Conservation (phyloP, 1,284 basidiomycete species). For the Mycena citricolor region DNA sequence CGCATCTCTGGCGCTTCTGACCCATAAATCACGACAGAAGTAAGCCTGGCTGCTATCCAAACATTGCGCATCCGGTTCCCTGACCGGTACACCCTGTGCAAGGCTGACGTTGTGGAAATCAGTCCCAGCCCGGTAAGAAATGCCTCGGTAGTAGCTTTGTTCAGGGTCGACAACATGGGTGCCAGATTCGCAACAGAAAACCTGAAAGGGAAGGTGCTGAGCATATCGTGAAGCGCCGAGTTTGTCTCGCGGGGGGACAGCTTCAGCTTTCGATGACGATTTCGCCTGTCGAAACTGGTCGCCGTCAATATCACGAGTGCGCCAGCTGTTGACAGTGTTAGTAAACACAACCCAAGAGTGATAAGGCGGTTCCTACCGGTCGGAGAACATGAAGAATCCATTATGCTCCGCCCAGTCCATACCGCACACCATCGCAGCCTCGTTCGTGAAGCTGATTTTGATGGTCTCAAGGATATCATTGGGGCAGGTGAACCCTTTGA, state of each 20-base stretch:
- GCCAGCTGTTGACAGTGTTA: slow-evolving; percentile 60
- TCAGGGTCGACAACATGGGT: slow-evolving; percentile 92
- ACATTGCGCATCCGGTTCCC: slow-evolving; percentile 79
- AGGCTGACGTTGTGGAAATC: slow-evolving; percentile 77
- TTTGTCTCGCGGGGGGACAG: slow-evolving; percentile 85
- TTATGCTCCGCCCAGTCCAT: slow-evolving; percentile 99
- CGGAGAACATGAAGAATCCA: slow-evolving; percentile 95
- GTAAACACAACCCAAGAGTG: neutral
- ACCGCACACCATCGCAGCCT: slow-evolving; percentile 94
- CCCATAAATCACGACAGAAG: slow-evolving; percentile 95
- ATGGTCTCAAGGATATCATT: slow-evolving; percentile 94
- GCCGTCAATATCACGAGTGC: slow-evolving; percentile 92
- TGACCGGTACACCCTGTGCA: slow-evolving; percentile 53
- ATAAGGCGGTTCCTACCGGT: slow-evolving; percentile 56
- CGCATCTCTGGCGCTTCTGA: slow-evolving; percentile 75
- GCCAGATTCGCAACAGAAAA: slow-evolving; percentile 95
- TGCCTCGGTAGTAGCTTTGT: slow-evolving; percentile 89
- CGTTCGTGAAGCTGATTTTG: slow-evolving; percentile 83
- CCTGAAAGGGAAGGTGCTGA: slow-evolving; percentile 92
- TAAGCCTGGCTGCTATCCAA: slow-evolving; percentile 93
- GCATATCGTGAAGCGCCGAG: slow-evolving; percentile 80
- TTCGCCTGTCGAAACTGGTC: slow-evolving; percentile 95
- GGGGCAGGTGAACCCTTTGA: slow-evolving; percentile 96
- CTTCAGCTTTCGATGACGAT: slow-evolving; percentile 86
- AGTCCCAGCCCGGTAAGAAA: slow-evolving; percentile 77